Base-by-base conservation (phyloP, 2,329 filamentous ascomycete genomes). In the Incumbomyces lentus region DNA sequence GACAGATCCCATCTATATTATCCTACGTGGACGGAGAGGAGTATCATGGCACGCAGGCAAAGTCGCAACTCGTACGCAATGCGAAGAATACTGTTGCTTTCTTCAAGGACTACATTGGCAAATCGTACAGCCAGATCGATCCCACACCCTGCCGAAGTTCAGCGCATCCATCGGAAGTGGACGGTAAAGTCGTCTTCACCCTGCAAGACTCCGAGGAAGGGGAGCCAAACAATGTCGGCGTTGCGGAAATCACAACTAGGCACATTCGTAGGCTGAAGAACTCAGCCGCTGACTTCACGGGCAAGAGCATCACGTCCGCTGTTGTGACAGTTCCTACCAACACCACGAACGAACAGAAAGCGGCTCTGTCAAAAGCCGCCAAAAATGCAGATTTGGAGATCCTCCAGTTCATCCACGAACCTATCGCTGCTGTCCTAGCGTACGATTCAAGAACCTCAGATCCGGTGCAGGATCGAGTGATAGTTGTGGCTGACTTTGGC, bases 1-100 rank as follows among this genome's bases (percentile, higher is more conserved):
- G 92, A 67, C 90, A 96, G 68, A 98, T 98, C 56, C 92, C 92
- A 55, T 86, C 88, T 36, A 81, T 93, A 58, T 74, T 98, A 59
- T 95, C 92, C 32, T 98, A 98, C 66, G 83, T 94, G 61, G 83
- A 89, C 46, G 92, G 89, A 56, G 92, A 98, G 64, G 90, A 98
- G 71, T 95, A 94, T 69, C 89, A 93, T 62, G 92, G 92, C 60
- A 82, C 85, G 55, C 90, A 98, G 70, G 92, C 90, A 60, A 98
- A 96, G 77, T 75, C 78, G 55, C 90, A 96, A 71, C 79, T 96
- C 49, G 77, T 96, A 57, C 84, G 92, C 62, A 96, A 98, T 69
- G 76, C 87, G 55, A 78, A 79, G 65, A 96, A 96, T 75, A 95
- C 92, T 17, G 78, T 95, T 62, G 86, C 87, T 63, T 94, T 86